These are phyloP conservation scores for Capronia americana DNA, from an alignment of 2,329 filamentous ascomycete species.

Conservation along the genomic window DNA sequence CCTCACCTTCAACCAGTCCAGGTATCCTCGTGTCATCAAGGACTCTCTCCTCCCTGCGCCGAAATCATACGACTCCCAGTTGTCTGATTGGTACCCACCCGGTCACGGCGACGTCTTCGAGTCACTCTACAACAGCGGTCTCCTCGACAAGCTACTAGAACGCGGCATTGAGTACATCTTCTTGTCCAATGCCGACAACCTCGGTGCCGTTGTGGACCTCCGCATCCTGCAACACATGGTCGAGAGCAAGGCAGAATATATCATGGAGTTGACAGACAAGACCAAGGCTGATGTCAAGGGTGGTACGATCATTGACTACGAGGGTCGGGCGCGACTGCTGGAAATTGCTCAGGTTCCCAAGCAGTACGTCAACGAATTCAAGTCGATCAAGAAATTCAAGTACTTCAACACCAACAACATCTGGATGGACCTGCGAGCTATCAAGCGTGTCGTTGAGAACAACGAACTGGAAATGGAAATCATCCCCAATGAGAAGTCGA, in stretches of 20 bases:
- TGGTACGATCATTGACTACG: slow-evolving; percentile 99
- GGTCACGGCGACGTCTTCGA: slow-evolving; percentile 99
- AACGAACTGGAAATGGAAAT: slow-evolving; percentile 99
- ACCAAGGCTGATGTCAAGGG: slow-evolving; percentile 99
- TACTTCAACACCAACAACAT: slow-evolving; percentile 99
- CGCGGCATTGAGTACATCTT: slow-evolving; percentile 98
- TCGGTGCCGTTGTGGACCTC: slow-evolving; percentile 96
- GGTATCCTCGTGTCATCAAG: slow-evolving; percentile 97
- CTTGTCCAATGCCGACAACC: slow-evolving; percentile 98
- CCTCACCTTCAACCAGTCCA: slow-evolving; percentile 99
- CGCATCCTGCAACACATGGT: slow-evolving; percentile 99
- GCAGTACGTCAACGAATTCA: slow-evolving; percentile 99
- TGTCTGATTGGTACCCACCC: slow-evolving; percentile 97
- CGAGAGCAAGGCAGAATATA: slow-evolving; percentile 95
- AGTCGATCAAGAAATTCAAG: slow-evolving; percentile 99
- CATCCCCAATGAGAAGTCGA: slow-evolving; percentile 98
- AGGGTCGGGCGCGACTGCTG: slow-evolving; percentile 92
- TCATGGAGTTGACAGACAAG: slow-evolving; percentile 99
- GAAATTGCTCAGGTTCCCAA: slow-evolving; percentile 99
- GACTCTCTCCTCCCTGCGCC: slow-evolving; percentile 96
- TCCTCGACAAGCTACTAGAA: slow-evolving; percentile 93
- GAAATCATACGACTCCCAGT: slow-evolving; percentile 83
- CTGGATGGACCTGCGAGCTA: slow-evolving; percentile 96
- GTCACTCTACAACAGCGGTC: slow-evolving; percentile 98
- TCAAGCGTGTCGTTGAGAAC: slow-evolving; percentile 98